Percentiles rank a stretch among this genome's conserved stretches.
These are phyloP conservation scores for Juncus effusus DNA, from an alignment of 176 grass and related monocot species.

Conservation along the genomic window DNA sequence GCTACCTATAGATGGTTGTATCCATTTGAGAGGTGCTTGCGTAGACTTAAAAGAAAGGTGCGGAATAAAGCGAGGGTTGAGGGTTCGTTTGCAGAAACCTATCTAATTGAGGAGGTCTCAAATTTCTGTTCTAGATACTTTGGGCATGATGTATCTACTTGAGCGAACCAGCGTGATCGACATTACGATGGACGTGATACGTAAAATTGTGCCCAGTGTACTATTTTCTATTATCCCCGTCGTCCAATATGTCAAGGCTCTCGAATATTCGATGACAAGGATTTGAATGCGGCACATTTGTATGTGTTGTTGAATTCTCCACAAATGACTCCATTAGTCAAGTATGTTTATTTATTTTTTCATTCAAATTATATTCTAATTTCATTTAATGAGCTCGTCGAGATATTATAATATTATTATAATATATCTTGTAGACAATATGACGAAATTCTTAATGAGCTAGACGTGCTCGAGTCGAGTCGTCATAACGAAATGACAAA, in stretches of 20 bases:
- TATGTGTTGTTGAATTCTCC: constrained; percentile 20
- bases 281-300: constrained; percentile 6
- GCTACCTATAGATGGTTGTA: constrained; percentile 28
- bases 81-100: constrained; percentile 14
- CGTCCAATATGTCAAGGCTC: background rate
- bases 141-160: background rate
- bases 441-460: background rate
- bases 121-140: constrained; percentile 20
- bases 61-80: constrained; percentile 19
- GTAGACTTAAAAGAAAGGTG: background rate
- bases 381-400: too few relatives aligned
- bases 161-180: background rate
- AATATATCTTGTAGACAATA: background rate
- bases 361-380: too few relatives aligned
- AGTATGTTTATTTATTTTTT: too few relatives aligned
- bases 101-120: constrained; percentile 19
- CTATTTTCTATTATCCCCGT: background rate
- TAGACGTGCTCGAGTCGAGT: background rate
- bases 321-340: constrained; percentile 4
- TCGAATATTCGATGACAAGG: background rate
- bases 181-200: constrained; percentile 10
- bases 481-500: background rate
- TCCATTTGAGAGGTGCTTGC: constrained; percentile 21
- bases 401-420: too few relatives aligned
- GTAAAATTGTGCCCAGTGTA: too few relatives aligned